A percentile compares a stretch with the other conserved stretches of the same genome.
Evolutionary conservation across 345 rosid genomes (phyloP).

Genomic region (Gossypium bickii): DNA sequence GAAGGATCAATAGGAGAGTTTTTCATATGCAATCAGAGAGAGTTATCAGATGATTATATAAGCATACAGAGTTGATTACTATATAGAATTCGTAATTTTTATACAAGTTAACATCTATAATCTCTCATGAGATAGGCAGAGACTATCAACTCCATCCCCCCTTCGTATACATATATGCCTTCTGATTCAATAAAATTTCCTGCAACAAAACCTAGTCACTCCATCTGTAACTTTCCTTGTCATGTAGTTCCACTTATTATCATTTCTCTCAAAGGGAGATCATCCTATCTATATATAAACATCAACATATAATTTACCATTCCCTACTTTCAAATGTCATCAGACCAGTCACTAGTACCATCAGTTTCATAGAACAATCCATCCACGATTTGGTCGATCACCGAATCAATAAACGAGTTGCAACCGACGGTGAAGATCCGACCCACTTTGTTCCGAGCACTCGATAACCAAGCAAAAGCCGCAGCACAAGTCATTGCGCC

Average conservation of each 20-base stretch:
- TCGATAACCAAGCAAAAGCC: slow-evolving; percentile 70
- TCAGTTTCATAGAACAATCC: slow-evolving; percentile 80
- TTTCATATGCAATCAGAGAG: too few species aligned
- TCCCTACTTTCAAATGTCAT: slow-evolving; percentile 37
- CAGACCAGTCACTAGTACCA: slow-evolving; percentile 54
- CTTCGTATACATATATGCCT: not conserved
- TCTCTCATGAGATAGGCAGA: not conserved
- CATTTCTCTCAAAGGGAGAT: not conserved
- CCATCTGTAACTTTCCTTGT: not conserved
- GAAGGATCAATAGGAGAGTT: too few species aligned
- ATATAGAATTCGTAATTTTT: not conserved
- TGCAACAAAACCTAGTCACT: not conserved
- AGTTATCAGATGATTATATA: too few species aligned
- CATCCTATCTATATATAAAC: not conserved
- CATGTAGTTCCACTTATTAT: too few species aligned
- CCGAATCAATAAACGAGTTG: slow-evolving; percentile 74
- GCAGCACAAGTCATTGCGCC: slow-evolving; percentile 71
- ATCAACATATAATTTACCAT: not conserved
- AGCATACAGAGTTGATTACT: not conserved
- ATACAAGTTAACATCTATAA: not conserved
- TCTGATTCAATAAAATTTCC: not conserved
- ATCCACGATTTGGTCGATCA: slow-evolving; percentile 79
- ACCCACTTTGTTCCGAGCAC: slow-evolving; percentile 67
- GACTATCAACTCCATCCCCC: not conserved
- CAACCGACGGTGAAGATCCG: slow-evolving; percentile 64